Base-by-base conservation (phyloP, 768 basidiomycete species). In the Infundibulicybe gibba region DNA sequence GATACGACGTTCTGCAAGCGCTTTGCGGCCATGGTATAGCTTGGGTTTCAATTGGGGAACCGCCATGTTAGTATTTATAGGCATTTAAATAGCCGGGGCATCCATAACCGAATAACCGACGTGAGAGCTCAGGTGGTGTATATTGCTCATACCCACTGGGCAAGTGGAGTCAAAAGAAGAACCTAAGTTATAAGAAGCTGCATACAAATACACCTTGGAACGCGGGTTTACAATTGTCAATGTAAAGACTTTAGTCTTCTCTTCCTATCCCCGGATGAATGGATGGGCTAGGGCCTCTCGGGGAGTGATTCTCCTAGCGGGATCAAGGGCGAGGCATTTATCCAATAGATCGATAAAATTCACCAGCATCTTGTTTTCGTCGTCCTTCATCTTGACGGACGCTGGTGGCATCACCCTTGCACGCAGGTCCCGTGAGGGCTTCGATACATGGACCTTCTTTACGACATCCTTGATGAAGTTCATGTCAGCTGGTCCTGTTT, bases 321-420 rank as follows among this genome's bases (percentile, higher is more conserved):
- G 89, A 61, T 98, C 95, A 13, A 99, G 75, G 16, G 80, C 72
- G 20, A 97, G 73, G 62, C 94, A 95, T 67, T 87, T 94, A 59
- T 98, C 94, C 48, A 99, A 64, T 39, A 98, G 64, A 62, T 98
- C 94, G 41, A 95, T 78, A 58, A 99, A 97, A 5, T 83, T 79
- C 17, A 74, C 60, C 9, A 97, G 53, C 54, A 90, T 63, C 65
- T 90, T 90, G 59, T 75, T 80, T 67, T 97, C 94, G 47, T 95
- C 94, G 54, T 94, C 94, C 57, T 84, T 88, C 62, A 91, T 68
- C 66, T 90, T 90, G 32, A 82, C 80, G 0, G 81, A 80, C 1
- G 85, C 75, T 0, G 87, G 75, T 0, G 92, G 92, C 76, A 97
- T 80, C 35, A 98, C 67, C 38, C 95, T 75, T 6, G 87, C 75